Percentiles rank a stretch among this genome's conserved stretches.
Conservation (phyloP, 2,329 filamentous ascomycete species). For the Trichoderma cornu-damae region DNA sequence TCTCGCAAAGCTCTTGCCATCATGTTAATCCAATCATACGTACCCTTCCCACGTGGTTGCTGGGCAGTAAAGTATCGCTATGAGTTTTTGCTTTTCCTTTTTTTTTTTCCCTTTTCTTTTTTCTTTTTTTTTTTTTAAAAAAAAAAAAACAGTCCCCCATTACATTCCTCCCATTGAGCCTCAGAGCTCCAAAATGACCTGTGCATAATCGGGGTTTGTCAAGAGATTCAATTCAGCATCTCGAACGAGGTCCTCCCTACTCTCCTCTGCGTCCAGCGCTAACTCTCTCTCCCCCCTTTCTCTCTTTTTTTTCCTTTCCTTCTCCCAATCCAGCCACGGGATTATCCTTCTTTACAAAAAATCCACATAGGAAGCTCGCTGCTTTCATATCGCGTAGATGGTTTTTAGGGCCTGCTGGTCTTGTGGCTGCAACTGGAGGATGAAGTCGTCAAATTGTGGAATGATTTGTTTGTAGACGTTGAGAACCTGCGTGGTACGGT, state of each 20-base stretch:
- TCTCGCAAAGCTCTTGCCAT: not conserved
- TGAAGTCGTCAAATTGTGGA: conserved; percentile 52
- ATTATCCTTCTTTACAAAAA: not conserved
- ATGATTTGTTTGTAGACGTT: conserved; percentile 55
- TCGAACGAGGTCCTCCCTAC: not conserved
- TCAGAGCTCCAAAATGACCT: not conserved
- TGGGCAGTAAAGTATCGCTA: conserved; percentile 12
- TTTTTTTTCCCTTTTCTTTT: not conserved
- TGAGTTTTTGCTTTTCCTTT: not conserved
- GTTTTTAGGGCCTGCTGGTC: conserved; percentile 47
- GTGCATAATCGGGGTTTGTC: not conserved
- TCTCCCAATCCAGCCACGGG: not conserved
- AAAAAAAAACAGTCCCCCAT: conserved; percentile 11
- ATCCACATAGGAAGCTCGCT: not conserved
- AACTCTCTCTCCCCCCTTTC: not conserved
- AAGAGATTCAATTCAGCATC: not conserved
- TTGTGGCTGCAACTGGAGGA: conserved; percentile 45
- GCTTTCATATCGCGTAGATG: conserved; percentile 42
- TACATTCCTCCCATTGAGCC: conserved; percentile 5
- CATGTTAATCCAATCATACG: conserved; percentile 2
- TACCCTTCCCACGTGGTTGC: not conserved
- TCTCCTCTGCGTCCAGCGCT: conserved; percentile 12
- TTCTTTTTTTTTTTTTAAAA: not conserved
- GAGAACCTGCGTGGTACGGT: conserved; percentile 39
- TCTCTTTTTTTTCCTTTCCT: no score